These are phyloP conservation scores for Metschnikowia kofuensis DNA, from an alignment of 805 yeast genomes.

Conservation along the genomic window DNA sequence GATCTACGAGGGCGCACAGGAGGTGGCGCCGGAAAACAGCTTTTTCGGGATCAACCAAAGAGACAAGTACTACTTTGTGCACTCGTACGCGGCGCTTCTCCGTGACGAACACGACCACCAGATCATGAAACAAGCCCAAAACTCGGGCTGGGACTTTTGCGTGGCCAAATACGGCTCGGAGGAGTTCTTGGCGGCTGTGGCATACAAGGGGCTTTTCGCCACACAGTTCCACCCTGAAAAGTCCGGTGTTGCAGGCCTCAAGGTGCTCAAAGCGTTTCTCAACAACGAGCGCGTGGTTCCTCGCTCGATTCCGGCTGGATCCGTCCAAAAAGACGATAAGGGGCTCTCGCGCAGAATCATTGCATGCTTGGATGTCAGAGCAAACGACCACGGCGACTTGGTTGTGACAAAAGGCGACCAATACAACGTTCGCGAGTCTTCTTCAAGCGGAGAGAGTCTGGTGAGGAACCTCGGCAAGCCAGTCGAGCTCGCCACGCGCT, in stretches of 20 bases:
- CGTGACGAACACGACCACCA: slow-evolving; percentile 25
- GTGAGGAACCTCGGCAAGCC: slow-evolving; percentile 97
- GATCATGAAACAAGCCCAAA: slow-evolving; percentile 25
- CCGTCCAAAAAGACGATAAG: neutral
- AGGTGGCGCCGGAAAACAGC: slow-evolving; percentile 23
- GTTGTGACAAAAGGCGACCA: slow-evolving; percentile 99
- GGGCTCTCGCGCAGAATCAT: slow-evolving; percentile 89
- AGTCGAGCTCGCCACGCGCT: slow-evolving; percentile 86
- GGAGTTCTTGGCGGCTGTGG: slow-evolving; percentile 75
- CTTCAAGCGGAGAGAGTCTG: slow-evolving; percentile 43
- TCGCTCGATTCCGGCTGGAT: neutral
- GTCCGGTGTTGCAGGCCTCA: slow-evolving; percentile 87
- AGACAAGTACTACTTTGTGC: slow-evolving; percentile 88
- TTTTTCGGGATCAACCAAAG: slow-evolving; percentile 65
- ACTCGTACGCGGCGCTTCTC: slow-evolving; percentile 83
- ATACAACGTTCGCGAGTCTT: slow-evolving; percentile 84
- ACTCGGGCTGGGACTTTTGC: slow-evolving; percentile 70
- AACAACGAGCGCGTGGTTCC: slow-evolving; percentile 33
- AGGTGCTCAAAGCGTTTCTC: slow-evolving; percentile 70
- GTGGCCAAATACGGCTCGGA: slow-evolving; percentile 73
- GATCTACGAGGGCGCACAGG: slow-evolving; percentile 22
- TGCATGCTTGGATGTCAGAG: slow-evolving; percentile 96
- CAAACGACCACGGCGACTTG: slow-evolving; percentile 90
- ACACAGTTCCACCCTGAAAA: slow-evolving; percentile 99
- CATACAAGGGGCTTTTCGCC: slow-evolving; percentile 79